Base-by-base conservation (phyloP, 768 basidiomycete species). In the Leucosporidium scottii region DNA sequence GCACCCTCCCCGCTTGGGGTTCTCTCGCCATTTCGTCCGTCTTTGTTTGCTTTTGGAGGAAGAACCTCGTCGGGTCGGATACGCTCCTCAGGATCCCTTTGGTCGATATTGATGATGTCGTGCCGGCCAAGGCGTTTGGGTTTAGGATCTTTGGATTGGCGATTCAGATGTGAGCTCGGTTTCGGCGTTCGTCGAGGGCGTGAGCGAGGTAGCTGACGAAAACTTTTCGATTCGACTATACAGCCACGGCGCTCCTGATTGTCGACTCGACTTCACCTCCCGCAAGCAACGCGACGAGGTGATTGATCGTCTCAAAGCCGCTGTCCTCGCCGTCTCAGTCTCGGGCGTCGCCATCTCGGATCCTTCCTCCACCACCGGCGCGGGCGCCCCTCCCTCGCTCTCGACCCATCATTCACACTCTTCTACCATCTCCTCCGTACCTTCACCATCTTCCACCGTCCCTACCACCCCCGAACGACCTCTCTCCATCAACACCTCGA, bases 1-100 rank as follows among this genome's bases (percentile, higher is more conserved):
- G 60, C 13, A 61, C n/a, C 50, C 30, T 61, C 17, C 60, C 60
- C 18, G 50, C 60, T 21, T 61, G 60, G 60, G 60, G 60, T 3
- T 31, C 48, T 4, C 60, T 61, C 21, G 48, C 25, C 23, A 50
- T 61, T 31, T 30, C 28, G 20, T 17, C 10, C 30, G 30, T 17
- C 10, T 61, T 61, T 31, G 27, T 61, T 3, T 61, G 60, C 60
- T 61, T 61, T 27, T 49, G 49, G 60, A 18, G 34, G 28, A 61
- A 51, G 48, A 34, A n/a, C 21, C 18, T 50, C 49, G 28, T 61
- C 8, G 49, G 27, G 5, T 21, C 23, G 1, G 60, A 61, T 31
- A 20, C 50, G 31, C 31, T n/a, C 28, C 48, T 61, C 2, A 18
- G 60, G 7, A 51, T 61, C 5, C 60, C 60, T 28, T 21, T 61